phyloP scores from a whole-genome alignment of 495 filamentous ascomycete genomes.

The Bacidia gigantensis region DNA sequence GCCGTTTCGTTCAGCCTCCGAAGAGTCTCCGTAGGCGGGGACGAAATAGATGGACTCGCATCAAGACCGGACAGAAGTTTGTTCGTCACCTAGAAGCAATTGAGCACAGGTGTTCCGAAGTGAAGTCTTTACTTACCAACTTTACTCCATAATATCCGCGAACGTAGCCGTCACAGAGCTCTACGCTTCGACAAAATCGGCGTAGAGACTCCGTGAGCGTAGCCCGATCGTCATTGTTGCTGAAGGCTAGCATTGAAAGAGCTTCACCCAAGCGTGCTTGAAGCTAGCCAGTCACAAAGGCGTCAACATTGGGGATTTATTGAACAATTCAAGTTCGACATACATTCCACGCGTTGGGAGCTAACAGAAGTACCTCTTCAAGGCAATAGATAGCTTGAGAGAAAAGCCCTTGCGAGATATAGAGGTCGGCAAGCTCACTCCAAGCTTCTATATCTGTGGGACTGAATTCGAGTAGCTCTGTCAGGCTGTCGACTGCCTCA shows the following conservation, averaged over 20 bases:
- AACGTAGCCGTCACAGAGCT: slow-evolving; percentile 85
- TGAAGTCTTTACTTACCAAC: slow-evolving; percentile 40
- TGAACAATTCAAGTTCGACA: too few species aligned
- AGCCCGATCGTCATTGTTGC: slow-evolving; percentile 30
- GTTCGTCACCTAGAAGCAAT: slow-evolving; percentile 6
- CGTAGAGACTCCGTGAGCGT: slow-evolving; percentile 57
- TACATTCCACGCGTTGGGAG: slow-evolving; percentile 94
- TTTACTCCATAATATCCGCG: slow-evolving; percentile 86
- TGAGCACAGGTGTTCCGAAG: not conserved
- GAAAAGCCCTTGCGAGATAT: slow-evolving; percentile 60
- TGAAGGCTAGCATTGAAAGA: slow-evolving; percentile 47
- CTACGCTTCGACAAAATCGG: slow-evolving; percentile 77
- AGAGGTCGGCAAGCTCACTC: slow-evolving; percentile 82
- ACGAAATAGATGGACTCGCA: slow-evolving; percentile 1
- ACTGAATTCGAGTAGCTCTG: slow-evolving; percentile 61
- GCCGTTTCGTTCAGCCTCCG: slow-evolving; percentile 58
- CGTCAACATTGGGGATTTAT: not conserved
- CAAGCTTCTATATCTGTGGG: slow-evolving; percentile 90
- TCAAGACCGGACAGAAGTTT: slow-evolving; percentile 7
- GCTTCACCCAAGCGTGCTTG: slow-evolving; percentile 82
- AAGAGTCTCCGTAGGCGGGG: slow-evolving; percentile 37
- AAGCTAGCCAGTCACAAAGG: slow-evolving; percentile 39
- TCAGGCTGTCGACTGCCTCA: slow-evolving; percentile 62
- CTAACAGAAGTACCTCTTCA: slow-evolving; percentile 77
- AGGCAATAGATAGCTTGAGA: slow-evolving; percentile 75